Percentiles rank a stretch among this genome's conserved stretches.
These are phyloP conservation scores for Allium fistulosum DNA, from an alignment of 106 monocot species.

Conservation along the genomic window DNA sequence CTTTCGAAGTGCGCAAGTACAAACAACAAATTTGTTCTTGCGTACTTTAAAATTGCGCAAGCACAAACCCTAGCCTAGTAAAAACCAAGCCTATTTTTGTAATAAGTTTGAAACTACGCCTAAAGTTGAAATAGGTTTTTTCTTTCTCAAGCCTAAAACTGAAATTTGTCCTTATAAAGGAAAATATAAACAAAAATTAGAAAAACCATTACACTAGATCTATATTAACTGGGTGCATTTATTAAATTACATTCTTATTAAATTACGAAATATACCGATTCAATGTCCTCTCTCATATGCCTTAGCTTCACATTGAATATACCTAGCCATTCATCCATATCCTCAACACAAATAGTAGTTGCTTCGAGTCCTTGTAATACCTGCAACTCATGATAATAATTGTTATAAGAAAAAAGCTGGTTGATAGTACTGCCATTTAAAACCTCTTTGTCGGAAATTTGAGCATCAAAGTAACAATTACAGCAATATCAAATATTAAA, in stretches of 20 bases:
- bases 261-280: slow-evolving; percentile 52
- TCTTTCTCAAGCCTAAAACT: too few relatives aligned
- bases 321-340: slow-evolving; percentile 96
- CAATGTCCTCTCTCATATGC: slow-evolving; percentile 99
- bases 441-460: too few relatives aligned
- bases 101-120: too few relatives aligned
- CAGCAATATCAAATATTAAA: too few relatives aligned
- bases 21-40: too few relatives aligned
- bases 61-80: too few relatives aligned
- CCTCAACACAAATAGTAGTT: slow-evolving; percentile 69
- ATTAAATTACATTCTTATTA: neutral
- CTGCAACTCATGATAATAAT: slow-evolving; percentile 25
- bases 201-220: neutral
- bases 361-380: slow-evolving; percentile 73
- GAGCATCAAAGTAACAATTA: too few relatives aligned
- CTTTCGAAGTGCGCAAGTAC: too few relatives aligned
- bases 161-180: neutral
- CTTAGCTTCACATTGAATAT: slow-evolving; percentile 96
- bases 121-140: too few relatives aligned
- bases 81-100: too few relatives aligned
- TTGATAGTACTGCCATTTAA: too few relatives aligned
- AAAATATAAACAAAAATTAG: neutral
- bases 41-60: too few relatives aligned
- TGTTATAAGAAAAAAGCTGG: neutral
- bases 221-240: neutral